These are phyloP conservation scores for Butyriboletus loyo DNA, from an alignment of 768 basidiomycete species.

Conservation along the genomic window DNA sequence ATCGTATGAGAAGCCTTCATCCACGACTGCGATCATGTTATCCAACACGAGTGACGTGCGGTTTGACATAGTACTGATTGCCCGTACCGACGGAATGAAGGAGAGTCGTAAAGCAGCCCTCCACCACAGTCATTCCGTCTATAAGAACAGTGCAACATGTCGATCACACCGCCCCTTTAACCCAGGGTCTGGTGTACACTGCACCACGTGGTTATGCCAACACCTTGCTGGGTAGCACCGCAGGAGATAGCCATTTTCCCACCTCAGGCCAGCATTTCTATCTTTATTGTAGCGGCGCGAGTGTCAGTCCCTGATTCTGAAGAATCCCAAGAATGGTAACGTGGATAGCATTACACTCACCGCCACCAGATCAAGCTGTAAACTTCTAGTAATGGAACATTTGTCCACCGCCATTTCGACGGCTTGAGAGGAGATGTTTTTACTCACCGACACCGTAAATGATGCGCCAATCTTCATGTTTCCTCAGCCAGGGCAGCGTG, in stretches of 20 bases:
- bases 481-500: conserved; percentile 15
- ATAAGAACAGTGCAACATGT: neutral
- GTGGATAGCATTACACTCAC: conserved; percentile 55
- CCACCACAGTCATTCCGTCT: neutral
- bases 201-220: neutral
- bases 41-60: conserved; percentile 1
- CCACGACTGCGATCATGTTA: neutral
- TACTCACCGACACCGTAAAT: conserved; percentile 22
- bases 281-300: no score
- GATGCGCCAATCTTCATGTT: conserved; percentile 24
- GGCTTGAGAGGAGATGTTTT: neutral
- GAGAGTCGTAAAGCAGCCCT: no score
- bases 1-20: conserved; percentile 4
- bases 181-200: neutral
- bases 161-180: neutral
- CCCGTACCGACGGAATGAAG: neutral
- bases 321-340: neutral
- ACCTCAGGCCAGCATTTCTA: no score
- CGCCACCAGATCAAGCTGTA: conserved; percentile 78
- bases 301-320: no score
- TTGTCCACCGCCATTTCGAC: neutral
- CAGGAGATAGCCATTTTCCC: neutral
- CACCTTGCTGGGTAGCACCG: neutral
- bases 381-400: conserved; percentile 47
- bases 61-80: neutral